phyloP scores from a whole-genome alignment of 2,329 filamentous ascomycete species.

The Sporothrix phasma region DNA sequence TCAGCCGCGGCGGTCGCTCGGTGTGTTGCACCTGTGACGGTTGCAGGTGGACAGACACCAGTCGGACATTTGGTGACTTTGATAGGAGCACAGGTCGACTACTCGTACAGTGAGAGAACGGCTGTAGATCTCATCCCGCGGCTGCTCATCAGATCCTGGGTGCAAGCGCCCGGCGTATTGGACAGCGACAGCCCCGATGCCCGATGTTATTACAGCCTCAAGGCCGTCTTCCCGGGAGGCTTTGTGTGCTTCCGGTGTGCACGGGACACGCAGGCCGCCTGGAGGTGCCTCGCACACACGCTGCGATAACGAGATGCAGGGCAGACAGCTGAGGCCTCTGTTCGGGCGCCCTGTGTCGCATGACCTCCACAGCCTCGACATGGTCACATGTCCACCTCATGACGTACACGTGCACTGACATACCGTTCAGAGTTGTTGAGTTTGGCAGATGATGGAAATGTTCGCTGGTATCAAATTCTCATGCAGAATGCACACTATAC shows the following conservation, averaged over 20 bases:
- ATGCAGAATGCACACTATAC: background rate
- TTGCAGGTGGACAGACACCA: background rate
- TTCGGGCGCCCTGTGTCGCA: background rate
- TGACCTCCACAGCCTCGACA: background rate
- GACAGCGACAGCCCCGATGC: background rate
- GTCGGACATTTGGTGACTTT: background rate
- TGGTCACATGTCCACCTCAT: background rate
- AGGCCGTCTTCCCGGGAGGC: background rate
- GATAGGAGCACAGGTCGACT: too few relatives aligned
- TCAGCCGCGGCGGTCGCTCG: constrained; percentile 7
- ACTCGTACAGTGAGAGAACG: too few relatives aligned
- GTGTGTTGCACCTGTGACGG: background rate
- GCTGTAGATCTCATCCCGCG: background rate
- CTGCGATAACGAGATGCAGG: background rate
- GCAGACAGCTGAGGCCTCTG: background rate
- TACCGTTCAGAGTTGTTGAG: background rate
- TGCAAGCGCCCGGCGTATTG: background rate
- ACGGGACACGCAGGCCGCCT: background rate
- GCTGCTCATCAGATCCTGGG: constrained; percentile 2
- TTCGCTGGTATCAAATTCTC: constrained; percentile 4
- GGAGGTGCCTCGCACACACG: too few relatives aligned
- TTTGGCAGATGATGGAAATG: background rate
- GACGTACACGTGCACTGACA: background rate
- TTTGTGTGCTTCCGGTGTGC: background rate
- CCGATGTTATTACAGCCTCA: background rate